Evolutionary conservation across 1,139 yeast species (phyloP), one percentile per base, ranked within the genome.

Genomic region (Lodderomyces beijingensis): DNA sequence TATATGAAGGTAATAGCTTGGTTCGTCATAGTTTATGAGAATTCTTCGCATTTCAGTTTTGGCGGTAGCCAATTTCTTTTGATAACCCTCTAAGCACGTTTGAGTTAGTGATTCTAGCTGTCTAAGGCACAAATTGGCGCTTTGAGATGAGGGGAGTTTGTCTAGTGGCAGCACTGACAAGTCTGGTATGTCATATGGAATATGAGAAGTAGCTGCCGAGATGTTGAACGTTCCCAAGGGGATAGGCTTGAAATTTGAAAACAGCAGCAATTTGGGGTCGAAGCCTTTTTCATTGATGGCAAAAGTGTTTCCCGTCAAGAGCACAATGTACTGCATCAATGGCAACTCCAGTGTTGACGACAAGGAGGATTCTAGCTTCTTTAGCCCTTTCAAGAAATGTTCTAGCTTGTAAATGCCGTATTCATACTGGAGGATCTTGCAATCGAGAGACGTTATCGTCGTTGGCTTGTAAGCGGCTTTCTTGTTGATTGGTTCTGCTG

Each of bases 261-360:
- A 47, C 3, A 62, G 47, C 20, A 61, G 70, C n/a, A 76, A 49
- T 31, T 73, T 55, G 18, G 63, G 55, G 38, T 53, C 60, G 37
- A 74, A 60, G 3, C 63, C 59, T n/a, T 45, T 46, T 25, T 75
- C 81, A 41, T 68, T 70, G 29, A 75, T 65, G 31, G 76, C 65
- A 47, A 76, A 66, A 2, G 69, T 43, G 18, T 62, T 61, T 0
- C 79, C 77, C 1, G 63, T 43, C 16, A 74, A 44, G 5, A 70
- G 47, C 1, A 60, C 52, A 23, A 67, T 48, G 43, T 64, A 66
- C 35, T 66, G 70, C 22, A 66, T 45, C 30, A 66, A 44, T 4
- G 64, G 59, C 9, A 57, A 19, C 7, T 19, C 21, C 21, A 10
- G 10, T 19, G 21, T 34, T 16, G 25, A 28, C 7, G 25, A 17